Conservation (phyloP, 2,329 filamentous ascomycete genomes). For the Pseudocercospora ulei region DNA sequence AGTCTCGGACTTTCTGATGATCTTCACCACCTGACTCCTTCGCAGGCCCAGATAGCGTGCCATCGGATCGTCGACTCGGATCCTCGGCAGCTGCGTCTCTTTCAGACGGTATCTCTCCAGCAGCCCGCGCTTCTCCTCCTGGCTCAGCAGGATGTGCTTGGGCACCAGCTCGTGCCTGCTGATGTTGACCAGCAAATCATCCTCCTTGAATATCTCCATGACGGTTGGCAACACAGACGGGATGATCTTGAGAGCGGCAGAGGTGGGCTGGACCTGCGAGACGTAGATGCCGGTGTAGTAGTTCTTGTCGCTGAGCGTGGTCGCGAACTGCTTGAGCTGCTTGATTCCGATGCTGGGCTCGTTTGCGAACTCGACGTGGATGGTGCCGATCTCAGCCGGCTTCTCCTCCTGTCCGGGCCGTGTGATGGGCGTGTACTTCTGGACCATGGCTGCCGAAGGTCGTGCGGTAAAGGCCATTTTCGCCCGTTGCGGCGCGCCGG, state of each 20-base stretch:
- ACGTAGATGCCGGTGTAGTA: slow-evolving; percentile 88
- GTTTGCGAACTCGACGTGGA: slow-evolving; percentile 86
- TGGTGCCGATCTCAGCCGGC: slow-evolving; percentile 60
- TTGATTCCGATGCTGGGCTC: slow-evolving; percentile 77
- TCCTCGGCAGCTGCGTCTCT: slow-evolving; percentile 91
- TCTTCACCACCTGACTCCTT: slow-evolving; percentile 94
- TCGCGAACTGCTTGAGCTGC: slow-evolving; percentile 82
- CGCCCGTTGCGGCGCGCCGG: slow-evolving; percentile 67
- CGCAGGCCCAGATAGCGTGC: slow-evolving; percentile 83
- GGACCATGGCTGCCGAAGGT: slow-evolving; percentile 73
- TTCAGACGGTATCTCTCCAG: slow-evolving; percentile 87
- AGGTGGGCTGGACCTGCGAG: slow-evolving; percentile 69
- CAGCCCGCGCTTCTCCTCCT: slow-evolving; percentile 77
- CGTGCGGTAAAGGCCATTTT: slow-evolving; percentile 81
- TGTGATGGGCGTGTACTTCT: slow-evolving; percentile 66
- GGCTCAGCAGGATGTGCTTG: slow-evolving; percentile 79
- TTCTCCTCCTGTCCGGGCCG: slow-evolving; percentile 52
- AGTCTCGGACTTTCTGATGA: slow-evolving; percentile 89
- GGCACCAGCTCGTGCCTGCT: slow-evolving; percentile 95
- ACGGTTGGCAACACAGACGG: slow-evolving; percentile 65
- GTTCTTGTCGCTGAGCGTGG: slow-evolving; percentile 66
- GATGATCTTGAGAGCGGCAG: slow-evolving; percentile 79
- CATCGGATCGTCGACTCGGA: slow-evolving; percentile 84
- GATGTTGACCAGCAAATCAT: slow-evolving; percentile 94
- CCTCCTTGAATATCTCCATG: slow-evolving; percentile 91